phyloP scores from a whole-genome alignment of 495 filamentous ascomycete species.

The Cercophora scortea region DNA sequence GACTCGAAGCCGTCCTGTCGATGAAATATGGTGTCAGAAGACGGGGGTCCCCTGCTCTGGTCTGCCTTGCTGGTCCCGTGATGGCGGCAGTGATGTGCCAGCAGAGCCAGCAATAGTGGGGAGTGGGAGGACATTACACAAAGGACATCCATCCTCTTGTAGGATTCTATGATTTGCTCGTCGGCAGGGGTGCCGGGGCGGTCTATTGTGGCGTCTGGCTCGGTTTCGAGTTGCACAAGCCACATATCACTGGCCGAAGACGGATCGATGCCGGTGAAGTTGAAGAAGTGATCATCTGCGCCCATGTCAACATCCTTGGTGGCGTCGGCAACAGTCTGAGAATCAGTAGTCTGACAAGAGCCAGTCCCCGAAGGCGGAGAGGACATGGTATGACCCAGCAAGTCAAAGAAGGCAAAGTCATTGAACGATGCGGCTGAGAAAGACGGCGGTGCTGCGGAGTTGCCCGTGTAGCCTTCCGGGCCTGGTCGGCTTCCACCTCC shows the following conservation, averaged over 20 bases:
- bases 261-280: background rate
- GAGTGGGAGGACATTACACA: slow-evolving; percentile 9
- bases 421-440: background rate
- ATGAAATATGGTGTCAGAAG: background rate
- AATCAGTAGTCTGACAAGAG: background rate
- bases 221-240: background rate
- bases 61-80: no score
- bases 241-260: background rate
- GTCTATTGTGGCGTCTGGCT: background rate
- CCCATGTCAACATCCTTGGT: background rate
- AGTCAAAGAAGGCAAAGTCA: background rate
- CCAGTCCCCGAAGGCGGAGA: background rate
- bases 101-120: no score
- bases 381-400: background rate
- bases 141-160: slow-evolving; percentile 13
- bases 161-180: slow-evolving; percentile 4
- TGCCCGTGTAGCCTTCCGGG: background rate
- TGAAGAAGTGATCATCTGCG: background rate
- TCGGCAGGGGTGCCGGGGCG: slow-evolving; percentile 7
- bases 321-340: background rate
- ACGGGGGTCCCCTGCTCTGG: no score
- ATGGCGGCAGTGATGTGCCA: no score
- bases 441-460: background rate
- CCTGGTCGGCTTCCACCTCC: background rate
- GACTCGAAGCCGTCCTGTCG: slow-evolving; percentile 20